phyloP scores from a whole-genome alignment of 805 yeast species.

The Maudiozyma bulderi region DNA sequence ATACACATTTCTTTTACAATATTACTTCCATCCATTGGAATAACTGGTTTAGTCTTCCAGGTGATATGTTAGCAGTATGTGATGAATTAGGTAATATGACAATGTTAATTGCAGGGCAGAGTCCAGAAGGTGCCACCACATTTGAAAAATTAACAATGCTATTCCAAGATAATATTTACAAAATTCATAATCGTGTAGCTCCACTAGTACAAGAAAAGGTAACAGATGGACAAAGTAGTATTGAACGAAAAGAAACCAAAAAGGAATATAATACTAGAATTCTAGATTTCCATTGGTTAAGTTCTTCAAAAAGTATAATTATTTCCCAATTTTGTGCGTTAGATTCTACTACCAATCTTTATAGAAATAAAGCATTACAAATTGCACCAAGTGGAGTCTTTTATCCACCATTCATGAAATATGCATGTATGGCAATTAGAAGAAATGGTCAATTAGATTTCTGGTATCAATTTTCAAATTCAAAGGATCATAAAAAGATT shows the following conservation, averaged over 20 bases:
- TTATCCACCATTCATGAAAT: slow-evolving; percentile 31
- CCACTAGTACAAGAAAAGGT: slow-evolving; percentile 25
- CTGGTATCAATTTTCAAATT: slow-evolving; percentile 32
- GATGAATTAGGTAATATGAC: slow-evolving; percentile 64
- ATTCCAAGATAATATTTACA: slow-evolving; percentile 32
- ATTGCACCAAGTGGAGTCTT: slow-evolving; percentile 28
- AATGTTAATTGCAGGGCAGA: slow-evolving; percentile 44
- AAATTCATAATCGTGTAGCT: slow-evolving; percentile 23
- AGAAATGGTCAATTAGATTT: slow-evolving; percentile 29
- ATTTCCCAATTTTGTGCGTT: slow-evolving; percentile 25
- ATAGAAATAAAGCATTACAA: slow-evolving; percentile 27
- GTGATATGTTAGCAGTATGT: slow-evolving; percentile 71
- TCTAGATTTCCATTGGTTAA: slow-evolving; percentile 36
- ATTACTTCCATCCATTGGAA: slow-evolving; percentile 59
- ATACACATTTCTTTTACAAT: slow-evolving; percentile 27
- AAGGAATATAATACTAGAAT: slow-evolving; percentile 27
- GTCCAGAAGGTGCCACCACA: slow-evolving; percentile 27
- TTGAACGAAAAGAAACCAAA: slow-evolving; percentile 33
- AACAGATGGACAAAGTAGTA: slow-evolving; percentile 17
- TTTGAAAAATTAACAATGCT: slow-evolving; percentile 28
- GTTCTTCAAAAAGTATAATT: slow-evolving; percentile 31
- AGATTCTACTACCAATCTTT: slow-evolving; percentile 19
- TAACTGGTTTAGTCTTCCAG: slow-evolving; percentile 38
- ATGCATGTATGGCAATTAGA: slow-evolving; percentile 28
- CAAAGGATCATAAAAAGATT: slow-evolving; percentile 30